phyloP scores from a whole-genome alignment of 805 yeast genomes.

The Candida ipomoeae region DNA sequence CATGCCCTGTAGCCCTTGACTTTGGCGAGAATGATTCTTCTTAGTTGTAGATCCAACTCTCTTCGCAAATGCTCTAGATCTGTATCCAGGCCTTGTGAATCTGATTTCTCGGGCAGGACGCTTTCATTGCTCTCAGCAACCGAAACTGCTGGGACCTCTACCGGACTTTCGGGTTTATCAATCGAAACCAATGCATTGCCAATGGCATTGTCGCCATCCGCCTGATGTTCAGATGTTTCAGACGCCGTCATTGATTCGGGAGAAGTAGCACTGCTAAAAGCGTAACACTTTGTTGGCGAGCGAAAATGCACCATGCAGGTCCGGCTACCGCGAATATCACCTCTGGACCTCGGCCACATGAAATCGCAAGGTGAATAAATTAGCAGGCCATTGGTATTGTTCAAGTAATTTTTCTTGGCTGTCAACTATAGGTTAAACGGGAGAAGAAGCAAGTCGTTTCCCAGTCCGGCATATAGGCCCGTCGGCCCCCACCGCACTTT shows the following conservation, averaged over 20 bases:
- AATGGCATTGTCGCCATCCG: not conserved
- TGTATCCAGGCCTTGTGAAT: not conserved
- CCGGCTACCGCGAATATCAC: not conserved
- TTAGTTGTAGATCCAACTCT: constrained; percentile 14
- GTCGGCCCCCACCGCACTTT: constrained; percentile 1
- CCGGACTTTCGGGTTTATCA: not conserved
- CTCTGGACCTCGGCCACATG: not conserved
- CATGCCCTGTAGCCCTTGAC: constrained; percentile 85
- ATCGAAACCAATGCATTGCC: too few relatives aligned
- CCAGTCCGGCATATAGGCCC: not conserved
- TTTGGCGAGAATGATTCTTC: constrained; percentile 55
- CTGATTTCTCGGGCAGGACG: not conserved
- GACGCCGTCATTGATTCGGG: not conserved
- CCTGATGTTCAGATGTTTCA: not conserved
- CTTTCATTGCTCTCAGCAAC: not conserved
- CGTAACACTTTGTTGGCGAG: constrained; percentile 2
- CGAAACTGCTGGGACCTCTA: not conserved
- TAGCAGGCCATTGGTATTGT: too few relatives aligned
- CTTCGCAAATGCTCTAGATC: constrained; percentile 10
- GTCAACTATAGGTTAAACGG: not conserved
- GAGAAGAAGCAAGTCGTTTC: not conserved
- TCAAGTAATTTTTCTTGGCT: not conserved
- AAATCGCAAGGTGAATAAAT: not conserved
- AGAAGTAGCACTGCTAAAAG: not conserved
- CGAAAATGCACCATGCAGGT: constrained; percentile 2